Evolutionary conservation across 768 basidiomycete genomes (phyloP), one percentile per base, ranked within the genome.

Genomic region (Heimioporus sp.): DNA sequence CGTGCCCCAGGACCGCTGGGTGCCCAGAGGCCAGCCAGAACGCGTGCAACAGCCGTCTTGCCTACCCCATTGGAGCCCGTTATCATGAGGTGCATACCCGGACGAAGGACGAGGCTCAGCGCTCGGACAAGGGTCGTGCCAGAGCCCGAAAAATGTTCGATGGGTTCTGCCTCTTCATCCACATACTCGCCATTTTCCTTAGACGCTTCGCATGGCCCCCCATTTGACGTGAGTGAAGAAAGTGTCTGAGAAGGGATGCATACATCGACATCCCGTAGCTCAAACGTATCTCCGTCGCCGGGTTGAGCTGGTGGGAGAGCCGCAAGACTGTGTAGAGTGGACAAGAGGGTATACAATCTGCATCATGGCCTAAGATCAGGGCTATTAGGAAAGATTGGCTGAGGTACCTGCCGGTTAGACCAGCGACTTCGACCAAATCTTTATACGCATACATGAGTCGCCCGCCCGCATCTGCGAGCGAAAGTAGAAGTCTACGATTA

Each of bases 391-490:
- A 1, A 5, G 19, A 10, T 17, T 24, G 4, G 24, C 7, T 15
- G 10, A 45, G 59, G 28, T 49, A 66, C 66, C 66, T 65, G 28
- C 86, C 87, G 3, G 96, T 97, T 51, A 95, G 82, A 10, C 96
- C 96, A 5, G 93, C 92, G n/a, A 98, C 81, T 66, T 96, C 92
- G 20, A 97, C 82, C 7, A 98, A 74, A 61, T 98, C 96, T 65
- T 97, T 98, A 66, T 95, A 93, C 0, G 92, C 92, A 65, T 93
- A 95, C 95, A 98, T 98, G 42, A 98, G 73, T 32, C 96, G 80
- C 0, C 94, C 93, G 15, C 96, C 96, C 0, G 95, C 96, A 61
- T 98, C 96, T 2, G 96, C 94, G n/a, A 98, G 81, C 2, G 94
- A 94, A 31, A 98, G 78, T 3, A 98, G 78, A 0, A 98, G 79